Evolutionary conservation across 805 yeast genomes (phyloP).

Genomic region (Starmera pachycereana): DNA sequence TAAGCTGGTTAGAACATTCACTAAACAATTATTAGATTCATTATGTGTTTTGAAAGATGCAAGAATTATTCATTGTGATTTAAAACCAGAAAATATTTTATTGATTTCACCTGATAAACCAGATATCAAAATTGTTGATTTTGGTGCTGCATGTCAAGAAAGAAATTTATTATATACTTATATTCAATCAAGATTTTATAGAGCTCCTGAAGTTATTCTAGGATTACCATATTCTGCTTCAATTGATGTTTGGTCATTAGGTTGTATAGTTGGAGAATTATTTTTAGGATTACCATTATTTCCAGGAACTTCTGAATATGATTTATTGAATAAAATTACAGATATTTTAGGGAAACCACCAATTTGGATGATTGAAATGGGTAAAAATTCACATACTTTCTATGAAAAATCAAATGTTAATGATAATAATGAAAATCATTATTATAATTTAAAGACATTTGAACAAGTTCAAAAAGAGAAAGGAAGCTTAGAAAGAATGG

Average conservation of each 20-base stretch:
- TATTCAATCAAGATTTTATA: conserved; percentile 84
- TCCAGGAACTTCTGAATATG: conserved; percentile 92
- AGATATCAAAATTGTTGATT: conserved; percentile 86
- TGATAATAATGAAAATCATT: conserved; percentile 3
- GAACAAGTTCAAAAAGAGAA: conserved; percentile 44
- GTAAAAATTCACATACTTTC: conserved; percentile 69
- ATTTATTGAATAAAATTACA: conserved; percentile 75
- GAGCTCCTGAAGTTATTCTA: conserved; percentile 89
- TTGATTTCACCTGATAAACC: conserved; percentile 57
- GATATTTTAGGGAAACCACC: conserved; percentile 85
- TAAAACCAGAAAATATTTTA: conserved; percentile 92
- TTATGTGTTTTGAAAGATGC: conserved; percentile 71
- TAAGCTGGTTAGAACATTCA: conserved; percentile 64
- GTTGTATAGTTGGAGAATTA: conserved; percentile 85
- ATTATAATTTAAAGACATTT: conserved; percentile 22
- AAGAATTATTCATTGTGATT: conserved; percentile 88
- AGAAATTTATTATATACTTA: conserved; percentile 83
- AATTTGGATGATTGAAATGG: conserved; percentile 94
- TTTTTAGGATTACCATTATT: conserved; percentile 87
- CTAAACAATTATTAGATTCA: conserved; percentile 75
- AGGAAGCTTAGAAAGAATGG: conserved; percentile 57
- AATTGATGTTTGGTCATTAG: conserved; percentile 96
- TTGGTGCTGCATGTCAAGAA: conserved; percentile 93
- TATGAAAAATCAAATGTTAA: conserved; percentile 18
- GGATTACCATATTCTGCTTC: conserved; percentile 90